A percentile compares a stretch with the other conserved stretches of the same genome.
These are phyloP conservation scores for Ceratocystis albifundus DNA, from an alignment of 2,329 filamentous ascomycete genomes.

Conservation along the genomic window DNA sequence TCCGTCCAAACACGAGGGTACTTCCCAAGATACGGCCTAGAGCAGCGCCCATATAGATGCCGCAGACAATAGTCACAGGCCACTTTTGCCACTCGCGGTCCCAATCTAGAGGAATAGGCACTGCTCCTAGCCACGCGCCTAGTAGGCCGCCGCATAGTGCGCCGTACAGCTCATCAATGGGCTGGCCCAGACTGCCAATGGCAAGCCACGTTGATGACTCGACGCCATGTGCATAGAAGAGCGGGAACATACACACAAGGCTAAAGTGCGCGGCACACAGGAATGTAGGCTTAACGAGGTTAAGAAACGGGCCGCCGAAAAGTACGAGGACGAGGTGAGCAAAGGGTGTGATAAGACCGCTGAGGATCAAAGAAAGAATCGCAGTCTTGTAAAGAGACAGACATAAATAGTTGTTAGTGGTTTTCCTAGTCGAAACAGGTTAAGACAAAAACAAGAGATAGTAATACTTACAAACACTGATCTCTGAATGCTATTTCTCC, in stretches of 20 bases:
- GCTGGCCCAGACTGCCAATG: constrained; percentile 54
- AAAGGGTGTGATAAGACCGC: constrained; percentile 56
- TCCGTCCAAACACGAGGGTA: constrained; percentile 38
- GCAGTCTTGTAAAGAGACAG: constrained; percentile 10
- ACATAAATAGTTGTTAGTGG: neutral
- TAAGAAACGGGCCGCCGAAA: constrained; percentile 82
- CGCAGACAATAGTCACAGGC: constrained; percentile 82
- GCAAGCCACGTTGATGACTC: constrained; percentile 59
- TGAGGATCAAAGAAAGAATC: constrained; percentile 43
- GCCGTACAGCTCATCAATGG: constrained; percentile 76
- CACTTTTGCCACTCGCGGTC: constrained; percentile 98
- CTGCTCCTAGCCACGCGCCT: constrained; percentile 84
- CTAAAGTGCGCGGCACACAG: constrained; percentile 74
- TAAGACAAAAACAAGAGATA: neutral
- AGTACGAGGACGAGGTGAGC: constrained; percentile 60
- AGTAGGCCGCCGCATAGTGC: constrained; percentile 64
- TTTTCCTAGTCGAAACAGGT: neutral
- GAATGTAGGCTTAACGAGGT: constrained; percentile 64
- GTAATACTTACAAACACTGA: constrained; percentile 37
- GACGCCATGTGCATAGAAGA: constrained; percentile 78
- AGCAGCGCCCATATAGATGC: constrained; percentile 67
- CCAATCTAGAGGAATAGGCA: constrained; percentile 95
- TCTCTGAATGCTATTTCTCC: constrained; percentile 43
- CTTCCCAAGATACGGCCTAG: constrained; percentile 55
- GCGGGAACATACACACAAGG: constrained; percentile 62